Evolutionary conservation across 352 stramenopile genomes (phyloP).

Genomic region (Phytophthora foliorum): DNA sequence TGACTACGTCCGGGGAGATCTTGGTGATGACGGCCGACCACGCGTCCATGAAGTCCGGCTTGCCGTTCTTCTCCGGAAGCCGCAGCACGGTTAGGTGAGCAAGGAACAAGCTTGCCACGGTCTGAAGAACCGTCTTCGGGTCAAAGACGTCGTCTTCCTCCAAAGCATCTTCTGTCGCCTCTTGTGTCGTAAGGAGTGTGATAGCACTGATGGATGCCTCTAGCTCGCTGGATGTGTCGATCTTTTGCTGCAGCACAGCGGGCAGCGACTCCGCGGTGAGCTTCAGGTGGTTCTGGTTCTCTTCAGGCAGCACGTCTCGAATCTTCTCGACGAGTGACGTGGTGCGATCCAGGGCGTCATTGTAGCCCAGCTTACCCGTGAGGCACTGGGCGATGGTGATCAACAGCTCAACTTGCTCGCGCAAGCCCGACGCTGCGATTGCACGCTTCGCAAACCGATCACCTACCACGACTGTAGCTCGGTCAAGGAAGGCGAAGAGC

Average conservation of each 20-base stretch:
- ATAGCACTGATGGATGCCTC: slow-evolving; percentile 59
- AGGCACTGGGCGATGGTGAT: slow-evolving; percentile 69
- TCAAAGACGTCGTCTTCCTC: slow-evolving; percentile 49
- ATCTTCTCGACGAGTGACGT: slow-evolving; percentile 57
- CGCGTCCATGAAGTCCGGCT: slow-evolving; percentile 76
- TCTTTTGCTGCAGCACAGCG: slow-evolving; percentile 37
- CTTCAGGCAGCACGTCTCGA: slow-evolving; percentile 44
- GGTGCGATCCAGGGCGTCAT: slow-evolving; percentile 52
- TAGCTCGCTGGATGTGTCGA: slow-evolving; percentile 28
- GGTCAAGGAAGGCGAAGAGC: slow-evolving; percentile 68
- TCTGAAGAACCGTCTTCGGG: slow-evolving; percentile 49
- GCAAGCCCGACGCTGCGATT: slow-evolving; percentile 51
- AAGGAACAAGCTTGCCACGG: slow-evolving; percentile 62
- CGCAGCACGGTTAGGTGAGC: slow-evolving; percentile 60
- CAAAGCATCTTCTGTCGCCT: slow-evolving; percentile 56
- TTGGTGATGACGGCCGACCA: slow-evolving; percentile 76
- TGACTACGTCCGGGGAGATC: slow-evolving; percentile 73
- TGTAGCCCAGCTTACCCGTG: slow-evolving; percentile 52
- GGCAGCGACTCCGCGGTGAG: slow-evolving; percentile 47
- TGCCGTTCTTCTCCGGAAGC: slow-evolving; percentile 61
- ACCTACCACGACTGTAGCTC: slow-evolving; percentile 64
- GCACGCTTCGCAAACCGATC: slow-evolving; percentile 67
- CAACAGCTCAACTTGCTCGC: slow-evolving; percentile 71
- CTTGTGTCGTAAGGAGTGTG: slow-evolving; percentile 67
- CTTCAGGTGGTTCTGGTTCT: slow-evolving; percentile 71